Conservation (phyloP, 805 yeast species). For the Candida arabinofermentans region DNA sequence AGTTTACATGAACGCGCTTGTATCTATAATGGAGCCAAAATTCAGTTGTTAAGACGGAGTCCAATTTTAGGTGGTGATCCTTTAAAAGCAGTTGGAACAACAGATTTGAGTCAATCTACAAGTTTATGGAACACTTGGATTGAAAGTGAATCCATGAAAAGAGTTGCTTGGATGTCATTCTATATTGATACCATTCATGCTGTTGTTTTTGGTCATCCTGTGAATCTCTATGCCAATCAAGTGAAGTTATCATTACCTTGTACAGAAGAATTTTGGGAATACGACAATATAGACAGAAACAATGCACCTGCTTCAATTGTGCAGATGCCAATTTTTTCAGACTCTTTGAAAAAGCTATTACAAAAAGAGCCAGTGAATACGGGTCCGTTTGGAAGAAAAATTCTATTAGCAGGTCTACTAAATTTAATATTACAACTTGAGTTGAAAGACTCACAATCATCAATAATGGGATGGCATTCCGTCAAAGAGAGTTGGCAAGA, state of each 20-base stretch:
- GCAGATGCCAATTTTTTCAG: constrained; percentile 26
- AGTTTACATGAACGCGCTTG: constrained; percentile 48
- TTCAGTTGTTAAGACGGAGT: constrained; percentile 45
- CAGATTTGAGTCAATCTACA: constrained; percentile 20
- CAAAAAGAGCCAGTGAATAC: constrained; percentile 40
- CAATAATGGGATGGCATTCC: constrained; percentile 33
- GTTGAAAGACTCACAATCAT: constrained; percentile 51
- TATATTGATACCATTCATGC: constrained; percentile 71
- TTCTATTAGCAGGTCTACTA: constrained; percentile 57
- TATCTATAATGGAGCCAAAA: constrained; percentile 48
- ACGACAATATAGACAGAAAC: constrained; percentile 17
- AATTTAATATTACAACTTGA: constrained; percentile 56
- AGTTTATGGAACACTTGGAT: constrained; percentile 57
- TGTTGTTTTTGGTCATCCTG: constrained; percentile 65
- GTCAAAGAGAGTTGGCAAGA: constrained; percentile 55
- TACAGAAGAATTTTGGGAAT: constrained; percentile 50
- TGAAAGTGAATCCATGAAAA: constrained; percentile 66
- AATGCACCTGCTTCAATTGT: constrained; percentile 14
- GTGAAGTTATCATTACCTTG: constrained; percentile 55
- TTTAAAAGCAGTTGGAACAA: constrained; percentile 28
- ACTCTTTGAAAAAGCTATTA: constrained; percentile 34
- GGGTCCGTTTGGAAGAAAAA: constrained; percentile 55
- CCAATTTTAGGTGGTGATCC: constrained; percentile 44
- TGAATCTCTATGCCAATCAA: constrained; percentile 47
- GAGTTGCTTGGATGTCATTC: constrained; percentile 73